Base-by-base conservation (phyloP, 2,329 filamentous ascomycete species). In the Colletotrichum eleusines region DNA sequence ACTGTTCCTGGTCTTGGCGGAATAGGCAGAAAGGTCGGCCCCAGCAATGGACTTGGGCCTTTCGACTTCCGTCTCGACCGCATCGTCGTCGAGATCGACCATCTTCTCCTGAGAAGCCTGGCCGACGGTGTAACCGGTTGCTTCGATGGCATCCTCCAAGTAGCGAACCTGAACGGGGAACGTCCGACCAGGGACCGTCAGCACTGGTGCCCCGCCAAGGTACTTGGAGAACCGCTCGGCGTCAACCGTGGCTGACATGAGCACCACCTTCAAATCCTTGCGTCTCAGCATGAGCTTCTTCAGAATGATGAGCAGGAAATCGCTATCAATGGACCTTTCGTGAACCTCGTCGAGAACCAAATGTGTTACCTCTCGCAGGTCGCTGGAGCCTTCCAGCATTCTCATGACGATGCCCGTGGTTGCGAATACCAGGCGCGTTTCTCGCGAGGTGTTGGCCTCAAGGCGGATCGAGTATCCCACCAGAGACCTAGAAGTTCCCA, bases 181-280 rank as follows among this genome's bases (percentile, higher is more conserved):
- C 0, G 95, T 98, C 57, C 96, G 90, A 0, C 96, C 96, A 2
- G 96, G 96, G 18, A 99, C 94, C 71, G 92, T 94, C 64, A 99
- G 84, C 50, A 98, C 90, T 0, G 95, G 95, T 1, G 95, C 95
- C 5, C 91, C 90, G 66, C 91, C 91, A 2, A 99, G 87, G 77
- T 98, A 99, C 14, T 89, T 89, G 0, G 96, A 98, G 78, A 99
- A 98, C 20, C 91, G 91, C 71, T 95, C 91, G 0, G 96, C 94
- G 79, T 99, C 94, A 9, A 99, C 94, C 0, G 96, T 99, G 14
- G 96, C 96, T 74, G 95, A 98, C 96, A 99, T 99, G 58, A 99
- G 87, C 46, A 99, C 88, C 26, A 99, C 92, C 81, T 97, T 98
- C 62, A 99, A 85, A 73, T 97, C 93, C 72, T 91, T 91, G 64